Base-by-base conservation (phyloP, 768 basidiomycete genomes). In the Termitomyces sp. region DNA sequence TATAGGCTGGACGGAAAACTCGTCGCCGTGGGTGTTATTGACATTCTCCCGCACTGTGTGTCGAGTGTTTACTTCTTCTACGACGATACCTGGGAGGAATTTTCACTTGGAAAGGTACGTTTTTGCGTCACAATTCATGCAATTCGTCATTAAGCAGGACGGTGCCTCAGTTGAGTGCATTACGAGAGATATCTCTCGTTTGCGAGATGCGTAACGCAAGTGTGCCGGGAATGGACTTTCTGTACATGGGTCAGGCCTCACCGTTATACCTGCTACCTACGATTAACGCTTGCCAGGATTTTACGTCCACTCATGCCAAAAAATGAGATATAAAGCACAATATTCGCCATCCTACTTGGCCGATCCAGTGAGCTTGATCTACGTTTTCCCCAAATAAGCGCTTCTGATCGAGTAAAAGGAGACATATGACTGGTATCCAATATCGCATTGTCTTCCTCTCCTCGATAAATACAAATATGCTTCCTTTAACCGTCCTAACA, bases 311-410 rank as follows among this genome's bases (percentile, higher is more conserved):
- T 86, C 91, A 2, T 98, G 96, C 69, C 84, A 77, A 55, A 99
- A 99, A 74, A 98, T 98, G 97, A 81, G 81, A 59, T 98, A 99
- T 75, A 99, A 99, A 69, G 95, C 88, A 34, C 94, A 97, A 59
- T 99, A 96, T 66, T 72, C 79, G 0, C 96, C 96, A 0, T 97
- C 96, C 3, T 93, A 84, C 65, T 81, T 98, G 20, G 82, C 85
- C 12, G 96, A 98, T 73, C 94, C 96, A 8, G 92, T 94, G 64
- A 66, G 81, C 66, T 32, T 17, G n/a, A 48, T 50, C 17, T 20
- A 15, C 51, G 6, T 34, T 32, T 29, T 20, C 11, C 49, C 38
- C 43, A 10, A 14, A n/a, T 52, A 34, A 37, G n/a, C 36, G 40
- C 32, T 46, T 51, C 20, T 25, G 20, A 47, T 45, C 57, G 25